These are phyloP conservation scores for Auricularia heimuer DNA, from an alignment of 768 basidiomycete species.

Conservation along the genomic window DNA sequence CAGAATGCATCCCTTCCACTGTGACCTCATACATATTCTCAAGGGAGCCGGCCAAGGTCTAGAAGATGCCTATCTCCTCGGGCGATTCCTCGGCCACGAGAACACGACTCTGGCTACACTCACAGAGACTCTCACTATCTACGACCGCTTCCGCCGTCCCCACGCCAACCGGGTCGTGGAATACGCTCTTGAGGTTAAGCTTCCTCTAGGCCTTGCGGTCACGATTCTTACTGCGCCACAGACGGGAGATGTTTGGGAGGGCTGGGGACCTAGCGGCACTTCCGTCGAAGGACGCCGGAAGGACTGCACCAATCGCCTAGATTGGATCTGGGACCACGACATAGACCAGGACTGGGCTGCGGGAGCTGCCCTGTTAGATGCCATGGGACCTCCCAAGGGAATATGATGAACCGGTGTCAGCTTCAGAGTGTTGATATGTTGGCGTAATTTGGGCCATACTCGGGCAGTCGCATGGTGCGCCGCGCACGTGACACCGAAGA, in stretches of 20 bases:
- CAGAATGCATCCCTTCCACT: background rate
- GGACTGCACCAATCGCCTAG: background rate
- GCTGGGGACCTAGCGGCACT: background rate
- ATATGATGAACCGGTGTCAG: too few relatives aligned
- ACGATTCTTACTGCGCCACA: background rate
- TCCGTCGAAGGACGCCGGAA: background rate
- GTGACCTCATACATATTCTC: background rate
- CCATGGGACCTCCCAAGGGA: too few relatives aligned
- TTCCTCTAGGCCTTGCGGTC: background rate
- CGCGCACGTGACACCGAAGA: too few relatives aligned
- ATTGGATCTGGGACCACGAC: background rate
- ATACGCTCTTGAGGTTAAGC: background rate
- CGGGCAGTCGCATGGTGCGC: too few relatives aligned
- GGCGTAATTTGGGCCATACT: too few relatives aligned
- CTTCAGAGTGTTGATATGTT: too few relatives aligned
- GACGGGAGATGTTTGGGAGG: background rate
- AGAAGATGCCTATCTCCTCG: constrained; percentile 18
- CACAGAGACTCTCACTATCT: constrained; percentile 10
- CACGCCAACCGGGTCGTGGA: constrained; percentile 7
- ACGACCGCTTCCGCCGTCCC: constrained; percentile 16
- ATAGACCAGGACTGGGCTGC: background rate
- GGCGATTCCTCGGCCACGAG: constrained; percentile 12
- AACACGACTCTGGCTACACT: constrained; percentile 8
- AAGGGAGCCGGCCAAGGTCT: background rate
- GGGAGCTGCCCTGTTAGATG: too few relatives aligned